Evolutionary conservation across 2,329 filamentous ascomycete genomes (phyloP).

Genomic region (Zalaria obscura): DNA sequence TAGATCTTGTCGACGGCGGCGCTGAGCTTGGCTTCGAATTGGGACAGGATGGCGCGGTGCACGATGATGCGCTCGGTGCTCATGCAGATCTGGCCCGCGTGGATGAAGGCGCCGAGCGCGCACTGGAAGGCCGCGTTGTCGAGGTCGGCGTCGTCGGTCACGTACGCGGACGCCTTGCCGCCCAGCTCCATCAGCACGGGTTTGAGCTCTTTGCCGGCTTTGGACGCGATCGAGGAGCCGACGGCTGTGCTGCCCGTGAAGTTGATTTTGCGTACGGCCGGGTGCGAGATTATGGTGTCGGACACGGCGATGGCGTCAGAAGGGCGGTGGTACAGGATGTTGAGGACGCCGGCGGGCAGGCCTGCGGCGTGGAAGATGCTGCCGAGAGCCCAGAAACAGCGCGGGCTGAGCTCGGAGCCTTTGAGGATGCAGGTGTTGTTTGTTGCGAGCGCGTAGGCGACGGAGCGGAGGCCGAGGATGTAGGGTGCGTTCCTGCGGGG

Average conservation of each 20-base stretch:
- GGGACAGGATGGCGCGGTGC: constrained; percentile 36
- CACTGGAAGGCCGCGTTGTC: constrained; percentile 12
- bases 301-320: constrained; percentile 42
- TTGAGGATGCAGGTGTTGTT: constrained; percentile 33
- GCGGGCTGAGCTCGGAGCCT: constrained; percentile 29
- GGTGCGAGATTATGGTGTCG: constrained; percentile 23
- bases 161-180: constrained; percentile 27
- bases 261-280: constrained; percentile 16
- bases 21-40: constrained; percentile 37
- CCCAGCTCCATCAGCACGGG: constrained; percentile 30
- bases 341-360: constrained; percentile 30
- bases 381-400: constrained; percentile 21
- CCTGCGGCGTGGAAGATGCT: constrained; percentile 25
- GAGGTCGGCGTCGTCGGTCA: constrained; percentile 28
- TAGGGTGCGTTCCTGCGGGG: constrained; percentile 16
- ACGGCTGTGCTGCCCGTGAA: constrained; percentile 18
- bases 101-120: constrained; percentile 3
- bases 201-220: constrained; percentile 24
- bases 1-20: constrained; percentile 30
- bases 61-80: constrained; percentile 60
- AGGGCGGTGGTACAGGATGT: constrained; percentile 40
- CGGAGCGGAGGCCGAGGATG: constrained; percentile 23
- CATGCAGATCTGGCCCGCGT: constrained; percentile 46
- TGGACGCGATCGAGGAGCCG: constrained; percentile 13
- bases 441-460: constrained; percentile 31